Percentiles rank a stretch among this genome's conserved stretches.
Conservation (phyloP, 2,329 filamentous ascomycete genomes). For the Aspergillus versicolor region DNA sequence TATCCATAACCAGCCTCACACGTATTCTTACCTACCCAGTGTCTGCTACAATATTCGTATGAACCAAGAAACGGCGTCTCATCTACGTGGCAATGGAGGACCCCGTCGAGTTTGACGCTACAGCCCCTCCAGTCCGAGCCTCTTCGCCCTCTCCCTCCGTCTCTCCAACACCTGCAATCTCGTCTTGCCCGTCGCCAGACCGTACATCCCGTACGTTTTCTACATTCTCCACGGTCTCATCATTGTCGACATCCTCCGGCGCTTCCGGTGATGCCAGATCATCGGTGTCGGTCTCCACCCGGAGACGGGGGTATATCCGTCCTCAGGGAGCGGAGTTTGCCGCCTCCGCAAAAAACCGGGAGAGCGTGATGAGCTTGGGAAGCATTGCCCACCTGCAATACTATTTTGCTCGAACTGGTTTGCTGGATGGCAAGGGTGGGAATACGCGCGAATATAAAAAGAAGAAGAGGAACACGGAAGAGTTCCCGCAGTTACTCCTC, state of each 20-base stretch:
- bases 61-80: constrained; percentile 7
- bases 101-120: constrained; percentile 20
- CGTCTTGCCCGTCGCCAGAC: constrained; percentile 44
- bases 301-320: constrained; percentile 79
- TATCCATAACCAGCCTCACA: constrained; percentile 5
- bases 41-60: constrained; percentile 1
- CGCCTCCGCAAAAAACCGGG: constrained; percentile 81
- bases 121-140: constrained; percentile 29
- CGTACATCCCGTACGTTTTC: constrained; percentile 40
- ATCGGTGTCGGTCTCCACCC: constrained; percentile 42
- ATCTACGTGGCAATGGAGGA: constrained; percentile 29
- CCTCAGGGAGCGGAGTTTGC: constrained; percentile 87
- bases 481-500: constrained; percentile 42
- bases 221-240: constrained; percentile 47
- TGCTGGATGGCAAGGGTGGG: constrained; percentile 89
- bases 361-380: constrained; percentile 93
- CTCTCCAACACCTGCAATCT: constrained; percentile 44
- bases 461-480: constrained; percentile 40
- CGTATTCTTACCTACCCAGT: neutral
- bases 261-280: constrained; percentile 44
- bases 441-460: constrained; percentile 72
- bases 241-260: constrained; percentile 46
- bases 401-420: constrained; percentile 92
- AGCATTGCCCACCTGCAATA: constrained; percentile 98
- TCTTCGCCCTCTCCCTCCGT: constrained; percentile 42